Evolutionary conservation across 2,329 filamentous ascomycete genomes (phyloP), one percentile per base, ranked within the genome.

Genomic region (Colletotrichum viniferum): DNA sequence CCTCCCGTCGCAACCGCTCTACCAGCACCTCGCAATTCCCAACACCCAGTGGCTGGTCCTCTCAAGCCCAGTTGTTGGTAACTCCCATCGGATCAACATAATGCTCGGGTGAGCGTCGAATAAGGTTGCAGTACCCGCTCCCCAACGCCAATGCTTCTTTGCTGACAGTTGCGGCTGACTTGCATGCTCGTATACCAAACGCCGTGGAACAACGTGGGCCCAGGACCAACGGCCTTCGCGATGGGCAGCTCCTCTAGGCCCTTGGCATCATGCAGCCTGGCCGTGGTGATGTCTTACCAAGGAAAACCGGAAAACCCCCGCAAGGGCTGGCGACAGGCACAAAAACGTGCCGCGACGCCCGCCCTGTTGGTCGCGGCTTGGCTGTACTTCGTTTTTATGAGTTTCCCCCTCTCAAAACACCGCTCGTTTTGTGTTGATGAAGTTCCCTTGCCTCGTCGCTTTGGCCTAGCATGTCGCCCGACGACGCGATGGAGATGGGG

Each of bases 161-260:
- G 61, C 61, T 63, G 61, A 63, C 61, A 52, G 43, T 21, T 63
- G 34, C 61, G 61, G 62, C 62, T 65, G 62, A 65, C 62, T 16
- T 52, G 62, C 62, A 65, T 65, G 36, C 62, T 65, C 62, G 62
- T 65, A 65, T 65, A 26, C 21, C 4, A 65, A 0, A 65, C 13
- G 62, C 28, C 36, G 62, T 65, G 62, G 62, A 63, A 63, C 61
- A 52, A 65, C 62, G 43, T 65, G 26, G 62, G 36, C 34, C 16
- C 43, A 52, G 43, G 43, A 21, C 43, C 43, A 52, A 52, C 34
- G 32, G 28, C 34, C 26, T 7, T 48, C 13, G 60, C 62, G 26
- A 48, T 32, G 24, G 7, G 14, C 36, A 28, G 13, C 13, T 24
- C 62, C 18, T 48, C 26, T 48, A 26, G 16, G 9, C 43, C 24